Percentiles rank a stretch among this genome's conserved stretches.
These are phyloP conservation scores for Zymoseptoria ardabiliae DNA, from an alignment of 2,329 filamentous ascomycete species.

Conservation along the genomic window DNA sequence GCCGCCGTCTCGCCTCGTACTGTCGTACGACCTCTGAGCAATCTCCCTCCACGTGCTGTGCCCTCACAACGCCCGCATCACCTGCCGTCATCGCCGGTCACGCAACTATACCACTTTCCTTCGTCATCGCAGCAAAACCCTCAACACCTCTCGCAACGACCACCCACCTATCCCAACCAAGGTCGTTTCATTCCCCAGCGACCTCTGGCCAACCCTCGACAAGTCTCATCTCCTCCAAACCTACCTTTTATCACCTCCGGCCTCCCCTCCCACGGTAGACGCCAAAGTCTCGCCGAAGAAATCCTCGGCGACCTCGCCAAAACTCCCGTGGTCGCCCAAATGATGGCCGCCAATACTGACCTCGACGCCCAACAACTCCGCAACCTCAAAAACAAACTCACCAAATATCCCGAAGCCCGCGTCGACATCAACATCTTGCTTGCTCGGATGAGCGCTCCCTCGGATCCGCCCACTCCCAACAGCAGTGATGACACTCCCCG, in stretches of 20 bases:
- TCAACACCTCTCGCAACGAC: not conserved
- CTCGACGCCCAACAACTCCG: not conserved
- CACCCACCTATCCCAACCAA: not conserved
- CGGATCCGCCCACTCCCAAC: not conserved
- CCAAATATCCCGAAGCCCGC: constrained; percentile 3
- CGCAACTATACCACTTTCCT: not conserved
- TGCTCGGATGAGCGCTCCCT: not conserved
- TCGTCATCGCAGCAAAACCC: not conserved
- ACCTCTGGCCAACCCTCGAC: not conserved
- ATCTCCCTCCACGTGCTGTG: not conserved
- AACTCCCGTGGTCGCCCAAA: constrained; percentile 3
- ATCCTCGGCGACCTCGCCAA: constrained; percentile 4
- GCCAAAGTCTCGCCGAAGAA: constrained; percentile 1
- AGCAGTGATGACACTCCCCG: not conserved
- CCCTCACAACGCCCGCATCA: not conserved
- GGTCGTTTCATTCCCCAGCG: not conserved
- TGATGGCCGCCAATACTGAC: not conserved
- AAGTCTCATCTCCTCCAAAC: not conserved
- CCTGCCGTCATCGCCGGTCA: not conserved
- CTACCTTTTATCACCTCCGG: not conserved
- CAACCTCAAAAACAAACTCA: constrained; percentile 3
- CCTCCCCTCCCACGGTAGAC: not conserved
- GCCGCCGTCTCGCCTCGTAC: not conserved
- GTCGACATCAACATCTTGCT: constrained; percentile 1
- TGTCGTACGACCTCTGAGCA: not conserved